These are phyloP conservation scores for Saitozyma sp. DNA, from an alignment of 768 basidiomycete genomes.

Conservation along the genomic window DNA sequence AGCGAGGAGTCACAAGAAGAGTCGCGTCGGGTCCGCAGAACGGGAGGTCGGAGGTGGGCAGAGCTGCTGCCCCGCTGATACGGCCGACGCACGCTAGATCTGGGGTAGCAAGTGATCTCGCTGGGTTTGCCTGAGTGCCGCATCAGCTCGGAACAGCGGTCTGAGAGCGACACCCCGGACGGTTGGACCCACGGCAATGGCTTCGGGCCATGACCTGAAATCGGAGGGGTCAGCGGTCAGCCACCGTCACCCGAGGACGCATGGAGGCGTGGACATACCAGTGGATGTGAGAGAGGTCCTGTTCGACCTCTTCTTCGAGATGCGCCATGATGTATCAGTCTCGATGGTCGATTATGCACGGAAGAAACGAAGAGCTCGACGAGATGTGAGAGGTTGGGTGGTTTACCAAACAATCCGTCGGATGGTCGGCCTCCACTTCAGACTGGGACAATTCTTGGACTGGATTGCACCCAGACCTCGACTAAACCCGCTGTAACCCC, in stretches of 20 bases:
- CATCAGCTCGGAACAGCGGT: neutral
- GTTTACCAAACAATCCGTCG: no score
- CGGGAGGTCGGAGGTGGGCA: no score
- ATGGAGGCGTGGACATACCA: slow-evolving; percentile 23
- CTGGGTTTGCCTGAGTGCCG: slow-evolving; percentile 36
- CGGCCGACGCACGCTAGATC: slow-evolving; percentile 33
- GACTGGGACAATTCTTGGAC: no score
- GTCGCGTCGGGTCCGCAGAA: neutral
- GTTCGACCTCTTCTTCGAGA: slow-evolving; percentile 26
- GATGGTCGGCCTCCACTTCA: no score
- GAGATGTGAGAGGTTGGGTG: no score
- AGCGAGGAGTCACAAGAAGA: neutral
- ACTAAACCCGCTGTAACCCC: no score
- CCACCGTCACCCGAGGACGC: neutral
- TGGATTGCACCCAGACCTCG: no score
- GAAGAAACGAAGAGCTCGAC: no score
- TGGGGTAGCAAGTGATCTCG: slow-evolving; percentile 31
- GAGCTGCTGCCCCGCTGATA: neutral
- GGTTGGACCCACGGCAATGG: slow-evolving; percentile 28
- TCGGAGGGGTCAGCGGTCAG: slow-evolving; percentile 8
- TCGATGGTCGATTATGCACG: neutral
- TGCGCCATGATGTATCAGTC: slow-evolving; percentile 9
- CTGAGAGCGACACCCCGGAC: neutral
- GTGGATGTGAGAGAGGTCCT: slow-evolving; percentile 43
- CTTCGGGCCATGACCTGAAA: slow-evolving; percentile 44